A percentile compares a stretch with the other conserved stretches of the same genome.
phyloP scores from a whole-genome alignment of 1,139 yeast species.

The Candida anutae region DNA sequence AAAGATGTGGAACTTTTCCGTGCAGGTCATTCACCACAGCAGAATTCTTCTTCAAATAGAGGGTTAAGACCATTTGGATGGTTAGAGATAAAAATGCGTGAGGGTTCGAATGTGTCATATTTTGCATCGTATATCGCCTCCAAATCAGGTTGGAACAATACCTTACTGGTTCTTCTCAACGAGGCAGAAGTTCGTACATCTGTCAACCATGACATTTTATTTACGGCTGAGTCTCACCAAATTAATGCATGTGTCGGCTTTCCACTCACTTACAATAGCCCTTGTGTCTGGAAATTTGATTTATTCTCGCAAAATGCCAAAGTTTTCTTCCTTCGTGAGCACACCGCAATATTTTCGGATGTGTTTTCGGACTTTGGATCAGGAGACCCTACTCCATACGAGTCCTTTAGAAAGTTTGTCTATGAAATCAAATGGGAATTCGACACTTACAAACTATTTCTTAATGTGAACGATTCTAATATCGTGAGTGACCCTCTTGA shows the following conservation, averaged over 20 bases:
- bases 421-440: slow-evolving; percentile 58
- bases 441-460: slow-evolving; percentile 48
- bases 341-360: slow-evolving; percentile 67
- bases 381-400: slow-evolving; percentile 69
- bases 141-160: slow-evolving; percentile 51
- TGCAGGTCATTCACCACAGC: slow-evolving; percentile 5
- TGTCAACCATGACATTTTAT: slow-evolving; percentile 78
- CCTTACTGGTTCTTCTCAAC: slow-evolving; percentile 38
- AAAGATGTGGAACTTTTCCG: slow-evolving; percentile 46
- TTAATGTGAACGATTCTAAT: slow-evolving; percentile 81
- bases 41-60: slow-evolving; percentile 11
- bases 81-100: slow-evolving; percentile 65
- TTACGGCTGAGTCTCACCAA: slow-evolving; percentile 54
- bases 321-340: slow-evolving; percentile 75
- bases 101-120: slow-evolving; percentile 42
- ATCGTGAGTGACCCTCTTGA: slow-evolving; percentile 86
- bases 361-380: slow-evolving; percentile 68
- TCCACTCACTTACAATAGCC: slow-evolving; percentile 80
- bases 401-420: slow-evolving; percentile 61
- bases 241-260: slow-evolving; percentile 52
- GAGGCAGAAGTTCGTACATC: slow-evolving; percentile 69
- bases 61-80: slow-evolving; percentile 74
- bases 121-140: slow-evolving; percentile 49
- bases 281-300: slow-evolving; percentile 58
- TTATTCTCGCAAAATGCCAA: slow-evolving; percentile 47